Evolutionary conservation across 1,139 yeast genomes (phyloP), one percentile per base, ranked within the genome.

Genomic region (Yamadazyma dendronema): DNA sequence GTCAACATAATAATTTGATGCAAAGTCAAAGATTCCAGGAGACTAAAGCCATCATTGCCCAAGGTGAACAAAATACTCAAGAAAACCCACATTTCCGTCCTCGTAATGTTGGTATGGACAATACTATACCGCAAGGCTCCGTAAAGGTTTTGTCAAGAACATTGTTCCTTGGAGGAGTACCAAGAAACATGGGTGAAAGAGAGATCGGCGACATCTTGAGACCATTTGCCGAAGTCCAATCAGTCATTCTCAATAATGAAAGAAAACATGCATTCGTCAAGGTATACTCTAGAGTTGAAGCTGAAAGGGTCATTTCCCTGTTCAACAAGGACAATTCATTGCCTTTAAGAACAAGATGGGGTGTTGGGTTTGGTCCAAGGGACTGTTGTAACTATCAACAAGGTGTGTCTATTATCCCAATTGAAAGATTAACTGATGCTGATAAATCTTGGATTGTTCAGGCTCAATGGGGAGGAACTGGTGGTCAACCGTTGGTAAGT

Each of bases 381-480:
- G 97, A 92, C 59, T 90, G 97, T 67, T 88, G 96, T 61, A 94
- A 92, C 61, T 92, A 92, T 60, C 92, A 84, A 56, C 83, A 84
- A 42, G 98, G 98, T 45, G 74, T 84, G 31, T 84, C 96, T 39
- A 77, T 89, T 17, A 87, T 92, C 44, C 97, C 97, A 21, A 67
- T 92, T 36, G 77, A 77, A 46, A 77, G 96, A 53, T 74, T 92
- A 50, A 92, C 98, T 0, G 98, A 92, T 40, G 96, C 97, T 15
- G 98, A 92, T 61, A 80, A 74, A 53, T 72, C 82, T 43, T 92
- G 98, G 98, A 80, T 88, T 19, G 85, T 81, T 19, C 72, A 74
- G 45, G 97, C 97, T 6, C 92, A 88, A 62, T 89, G 95, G 89
- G 98, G 98, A 50, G 98, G 98, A 50, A 86, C 97, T 35, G 95